Evolutionary conservation across 2,329 filamentous ascomycete genomes (phyloP).

Genomic region (Cephalotrichum gorgonifer): DNA sequence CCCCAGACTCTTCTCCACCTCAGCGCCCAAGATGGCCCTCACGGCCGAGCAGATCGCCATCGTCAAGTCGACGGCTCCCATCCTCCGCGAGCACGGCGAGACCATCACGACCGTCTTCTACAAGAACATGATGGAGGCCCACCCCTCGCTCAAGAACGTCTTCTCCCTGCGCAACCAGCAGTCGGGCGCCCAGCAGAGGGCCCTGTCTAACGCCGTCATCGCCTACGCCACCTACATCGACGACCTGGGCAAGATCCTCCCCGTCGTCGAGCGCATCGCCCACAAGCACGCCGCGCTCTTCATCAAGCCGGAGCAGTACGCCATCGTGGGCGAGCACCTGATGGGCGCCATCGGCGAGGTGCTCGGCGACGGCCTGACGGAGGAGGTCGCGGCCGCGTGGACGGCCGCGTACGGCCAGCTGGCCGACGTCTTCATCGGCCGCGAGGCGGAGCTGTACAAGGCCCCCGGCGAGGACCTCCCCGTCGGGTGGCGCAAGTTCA

Average conservation of each 20-base stretch:
- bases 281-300: slow-evolving; percentile 68
- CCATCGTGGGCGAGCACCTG: slow-evolving; percentile 58
- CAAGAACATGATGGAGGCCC: slow-evolving; percentile 50
- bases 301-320: slow-evolving; percentile 59
- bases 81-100: slow-evolving; percentile 57
- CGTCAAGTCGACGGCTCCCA: slow-evolving; percentile 68
- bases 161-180: slow-evolving; percentile 63
- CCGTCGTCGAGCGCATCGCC: slow-evolving; percentile 56
- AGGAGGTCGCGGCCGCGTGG: slow-evolving; percentile 61
- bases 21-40: slow-evolving; percentile 31
- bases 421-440: slow-evolving; percentile 58
- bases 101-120: slow-evolving; percentile 67
- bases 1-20: slow-evolving; percentile 3
- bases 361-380: slow-evolving; percentile 56
- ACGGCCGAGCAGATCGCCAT: slow-evolving; percentile 55
- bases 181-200: slow-evolving; percentile 57
- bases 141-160: slow-evolving; percentile 56
- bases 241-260: slow-evolving; percentile 48
- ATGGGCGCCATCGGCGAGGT: slow-evolving; percentile 58
- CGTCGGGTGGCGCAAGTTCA: slow-evolving; percentile 38
- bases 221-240: slow-evolving; percentile 67
- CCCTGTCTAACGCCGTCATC: slow-evolving; percentile 58
- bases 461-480: slow-evolving; percentile 26
- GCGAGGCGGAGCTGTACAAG: slow-evolving; percentile 53
- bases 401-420: slow-evolving; percentile 60